Base-by-base conservation (phyloP, 192 early-diverging fungal genomes). In the Lobosporangium transversale region DNA sequence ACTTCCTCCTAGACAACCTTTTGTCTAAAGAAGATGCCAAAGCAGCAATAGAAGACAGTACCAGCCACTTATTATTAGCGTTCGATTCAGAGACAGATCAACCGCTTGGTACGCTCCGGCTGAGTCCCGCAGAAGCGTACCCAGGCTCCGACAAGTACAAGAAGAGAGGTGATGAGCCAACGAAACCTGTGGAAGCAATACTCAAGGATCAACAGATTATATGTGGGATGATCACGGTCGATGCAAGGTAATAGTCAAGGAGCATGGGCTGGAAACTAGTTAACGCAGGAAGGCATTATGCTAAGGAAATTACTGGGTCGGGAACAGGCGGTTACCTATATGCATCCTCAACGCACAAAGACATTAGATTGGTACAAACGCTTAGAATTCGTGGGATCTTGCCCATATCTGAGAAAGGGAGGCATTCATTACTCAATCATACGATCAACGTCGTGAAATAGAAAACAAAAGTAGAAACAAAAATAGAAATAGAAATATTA, bases 211-310 rank as follows among this genome's bases (percentile, higher is more conserved):
- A 65, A 10, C 76, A 81, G 32, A 79, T 80, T 15, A 58, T 78
- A 55, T 26, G 83, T 11, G 80, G 84, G 2, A 43, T 83, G 7
- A 61, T 83, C 30, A 79, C 78, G 15, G 82, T 83, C 18, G 63
- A 69, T 50, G 82, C 75, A 15, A 17, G 20, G 3, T 55, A 71
- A 18, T 80, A 85, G 49, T 85, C 84, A 5, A 54, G 69, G 4
- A 82, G 84, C 0, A 73, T 83, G 24, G 84, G 84, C 23, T 57
- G 81, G n/a, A 76, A 74, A 27, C 51, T 85, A 1, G 56, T 85
- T 8, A 54, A 79, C 11, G 52, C 44, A 11, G 81, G 62, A 6
- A 54, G 81, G 67, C 36, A 43, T 3, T 52, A 70, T 23, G 68
- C 62, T 45, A 81, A 62, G 45, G 70, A 83, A 2, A 37, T 12